A percentile compares a stretch with the other conserved stretches of the same genome.
phyloP scores from a whole-genome alignment of 768 basidiomycete species.

The Leccinum aurantiacum region DNA sequence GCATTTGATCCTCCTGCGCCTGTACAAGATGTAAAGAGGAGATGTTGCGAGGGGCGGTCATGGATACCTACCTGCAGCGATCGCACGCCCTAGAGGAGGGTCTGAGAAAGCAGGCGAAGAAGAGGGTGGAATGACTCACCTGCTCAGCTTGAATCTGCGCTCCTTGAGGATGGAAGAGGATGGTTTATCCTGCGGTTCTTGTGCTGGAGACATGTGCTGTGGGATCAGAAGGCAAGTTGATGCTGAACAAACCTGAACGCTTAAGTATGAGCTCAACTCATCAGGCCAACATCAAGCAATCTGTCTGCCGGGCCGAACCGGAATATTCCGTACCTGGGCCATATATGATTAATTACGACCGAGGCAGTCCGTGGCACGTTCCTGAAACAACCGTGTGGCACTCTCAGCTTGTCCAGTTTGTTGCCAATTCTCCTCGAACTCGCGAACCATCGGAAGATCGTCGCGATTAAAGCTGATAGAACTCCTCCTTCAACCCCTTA shows the following conservation, averaged over 20 bases:
- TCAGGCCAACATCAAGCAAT: conserved; percentile 8
- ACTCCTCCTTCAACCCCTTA: conserved; percentile 12
- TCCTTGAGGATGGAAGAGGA: conserved; percentile 65
- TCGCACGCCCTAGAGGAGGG: conserved; percentile 71
- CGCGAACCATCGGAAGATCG: conserved; percentile 22
- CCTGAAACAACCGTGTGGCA: conserved; percentile 30
- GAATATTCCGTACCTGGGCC: conserved; percentile 22
- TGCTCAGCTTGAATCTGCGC: conserved; percentile 83
- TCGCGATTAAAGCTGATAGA: conserved; percentile 28
- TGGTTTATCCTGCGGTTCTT: conserved; percentile 44
- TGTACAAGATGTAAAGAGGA: conserved; percentile 28
- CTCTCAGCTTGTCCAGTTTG: conserved; percentile 5
- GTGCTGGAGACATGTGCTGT: conserved; percentile 31
- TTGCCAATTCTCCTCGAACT: conserved; percentile 14
- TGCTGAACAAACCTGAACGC: conserved; percentile 14
- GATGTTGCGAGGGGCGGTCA: neutral
- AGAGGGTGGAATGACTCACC: conserved; percentile 42
- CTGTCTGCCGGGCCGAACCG: conserved; percentile 29
- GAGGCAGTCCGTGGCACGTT: conserved; percentile 15
- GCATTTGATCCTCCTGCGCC: conserved; percentile 82
- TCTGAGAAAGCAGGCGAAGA: conserved; percentile 5
- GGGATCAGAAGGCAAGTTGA: conserved; percentile 3
- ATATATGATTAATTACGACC: conserved; percentile 20
- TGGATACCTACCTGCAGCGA: conserved; percentile 74
- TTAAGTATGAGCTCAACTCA: conserved; percentile 29